Base-by-base conservation (phyloP, 306 rosid genomes). In the Casuarina cunninghamiana region DNA sequence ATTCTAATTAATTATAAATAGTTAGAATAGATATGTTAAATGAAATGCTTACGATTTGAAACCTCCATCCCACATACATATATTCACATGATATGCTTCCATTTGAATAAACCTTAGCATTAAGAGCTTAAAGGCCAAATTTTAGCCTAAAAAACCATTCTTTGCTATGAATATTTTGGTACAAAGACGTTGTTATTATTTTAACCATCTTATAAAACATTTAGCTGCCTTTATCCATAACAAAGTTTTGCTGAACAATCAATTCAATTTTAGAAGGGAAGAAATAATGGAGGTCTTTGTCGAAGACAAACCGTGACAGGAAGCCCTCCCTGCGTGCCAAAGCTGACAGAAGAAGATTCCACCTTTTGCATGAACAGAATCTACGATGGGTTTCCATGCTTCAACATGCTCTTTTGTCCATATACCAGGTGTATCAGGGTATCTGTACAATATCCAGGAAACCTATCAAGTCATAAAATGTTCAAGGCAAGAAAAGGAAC, bases 341-440 rank as follows among this genome's bases (percentile, higher is more conserved):
- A 88, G 53, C 69, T 88, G 89, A 80, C 86, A 83, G 60, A 88
- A 81, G 78, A 88, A 86, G 68, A 74, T 37, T 9, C 86, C 85
- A 1, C 89, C 91, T 72, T 81, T 83, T n/a, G 76, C 78, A 69
- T 86, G 91, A 46, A 85, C 91, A 41, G 82, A 89, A 49, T 88
- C 82, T 0, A 87, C 87, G 38, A 83, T 80, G 3, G 89, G 87
- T 70, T 78, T 88, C 91, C 91, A 85, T 5, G 87, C 91, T 63
- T 86, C 85, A 41, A 88, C 77, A 42, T 88, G 91, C 79, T 86
- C 80, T 72, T 48, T 74, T 26, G 88, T 88, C 89, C 89, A 86
- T 55, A 88, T 77, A 9, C 88, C 89, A 5, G 88, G 85, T 35
- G 74, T 77, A 21, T 88, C 13, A 6, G 77, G 58, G 65, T 79